Conservation (phyloP, 805 yeast species). For the Pichia deserticola region DNA sequence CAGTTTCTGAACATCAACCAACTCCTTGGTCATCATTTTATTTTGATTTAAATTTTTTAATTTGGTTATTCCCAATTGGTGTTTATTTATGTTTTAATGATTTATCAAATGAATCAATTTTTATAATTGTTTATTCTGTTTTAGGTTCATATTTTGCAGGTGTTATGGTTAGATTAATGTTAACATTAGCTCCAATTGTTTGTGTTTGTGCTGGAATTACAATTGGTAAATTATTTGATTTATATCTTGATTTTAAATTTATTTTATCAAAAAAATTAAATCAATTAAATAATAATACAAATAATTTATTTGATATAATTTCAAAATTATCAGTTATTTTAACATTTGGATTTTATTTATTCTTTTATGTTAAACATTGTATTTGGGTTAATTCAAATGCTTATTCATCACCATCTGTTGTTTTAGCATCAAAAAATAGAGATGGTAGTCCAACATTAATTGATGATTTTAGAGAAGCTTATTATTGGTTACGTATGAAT, state of each 20-base stretch:
- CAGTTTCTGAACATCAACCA: conserved; percentile 99
- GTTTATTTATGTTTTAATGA: conserved; percentile 87
- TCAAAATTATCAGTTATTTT: conserved; percentile 58
- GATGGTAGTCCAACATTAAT: conserved; percentile 82
- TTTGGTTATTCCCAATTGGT: conserved; percentile 99
- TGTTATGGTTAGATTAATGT: conserved; percentile 96
- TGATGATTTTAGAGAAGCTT: conserved; percentile 98
- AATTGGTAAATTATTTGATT: conserved; percentile 72
- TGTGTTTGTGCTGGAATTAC: conserved; percentile 93
- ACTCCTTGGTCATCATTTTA: conserved; percentile 99
- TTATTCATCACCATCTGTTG: conserved; percentile 96
- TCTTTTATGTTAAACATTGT: conserved; percentile 83
- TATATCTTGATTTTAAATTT: conserved; percentile 58
- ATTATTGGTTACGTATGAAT: conserved; percentile 98
- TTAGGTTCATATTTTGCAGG: conserved; percentile 96
- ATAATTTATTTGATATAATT: conserved; percentile 23
- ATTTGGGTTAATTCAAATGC: conserved; percentile 96
- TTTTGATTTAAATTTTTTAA: conserved; percentile 85
- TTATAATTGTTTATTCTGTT: conserved; percentile 86
- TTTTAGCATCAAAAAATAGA: conserved; percentile 70
- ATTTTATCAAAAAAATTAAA: conserved; percentile 9
- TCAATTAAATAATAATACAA: conserved; percentile 23
- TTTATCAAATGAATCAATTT: conserved; percentile 83
- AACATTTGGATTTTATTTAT: conserved; percentile 67
- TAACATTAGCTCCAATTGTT: conserved; percentile 91